A percentile compares a stretch with the other conserved stretches of the same genome.
These are phyloP conservation scores for Scheffersomyces titani DNA, from an alignment of 1,139 yeast species.

Conservation along the genomic window DNA sequence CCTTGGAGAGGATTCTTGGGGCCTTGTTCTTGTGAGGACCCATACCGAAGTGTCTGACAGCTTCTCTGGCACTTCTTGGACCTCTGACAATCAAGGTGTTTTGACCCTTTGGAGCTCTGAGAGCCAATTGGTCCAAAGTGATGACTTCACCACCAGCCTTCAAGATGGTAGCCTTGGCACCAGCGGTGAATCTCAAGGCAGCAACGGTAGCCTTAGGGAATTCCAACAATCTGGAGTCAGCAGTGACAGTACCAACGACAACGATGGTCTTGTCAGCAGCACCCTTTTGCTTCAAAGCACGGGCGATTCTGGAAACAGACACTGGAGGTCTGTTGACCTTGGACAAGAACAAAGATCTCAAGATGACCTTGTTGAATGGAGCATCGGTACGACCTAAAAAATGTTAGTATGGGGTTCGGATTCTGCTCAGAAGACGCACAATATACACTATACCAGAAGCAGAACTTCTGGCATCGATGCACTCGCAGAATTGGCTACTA, in stretches of 20 bases:
- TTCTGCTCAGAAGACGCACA: slow-evolving; percentile 68
- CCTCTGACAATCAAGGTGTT: slow-evolving; percentile 98
- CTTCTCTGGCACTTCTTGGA: slow-evolving; percentile 98
- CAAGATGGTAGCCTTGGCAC: slow-evolving; percentile 96
- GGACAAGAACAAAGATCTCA: slow-evolving; percentile 92
- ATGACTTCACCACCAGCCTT: slow-evolving; percentile 99
- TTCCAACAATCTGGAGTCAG: slow-evolving; percentile 90
- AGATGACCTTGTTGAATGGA: slow-evolving; percentile 96
- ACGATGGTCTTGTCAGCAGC: slow-evolving; percentile 91
- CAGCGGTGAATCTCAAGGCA: slow-evolving; percentile 98
- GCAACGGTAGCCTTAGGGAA: slow-evolving; percentile 98
- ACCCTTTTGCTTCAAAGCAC: slow-evolving; percentile 81
- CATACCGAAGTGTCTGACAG: slow-evolving; percentile 99
- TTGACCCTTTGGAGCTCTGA: slow-evolving; percentile 99
- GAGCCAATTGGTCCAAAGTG: slow-evolving; percentile 98
- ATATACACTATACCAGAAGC: slow-evolving; percentile 14
- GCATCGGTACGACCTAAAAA: slow-evolving; percentile 92
- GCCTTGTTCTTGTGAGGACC: slow-evolving; percentile 99
- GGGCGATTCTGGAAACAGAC: slow-evolving; percentile 87
- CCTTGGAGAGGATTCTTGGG: slow-evolving; percentile 95
- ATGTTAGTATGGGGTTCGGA: slow-evolving; percentile 45
- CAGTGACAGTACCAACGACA: slow-evolving; percentile 99
- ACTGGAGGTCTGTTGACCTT: slow-evolving; percentile 99
- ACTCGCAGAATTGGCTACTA: slow-evolving; percentile 56
- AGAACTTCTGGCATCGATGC: slow-evolving; percentile 25